Evolutionary conservation across 2,329 filamentous ascomycete genomes (phyloP).

Genomic region (Xylaria sp.): DNA sequence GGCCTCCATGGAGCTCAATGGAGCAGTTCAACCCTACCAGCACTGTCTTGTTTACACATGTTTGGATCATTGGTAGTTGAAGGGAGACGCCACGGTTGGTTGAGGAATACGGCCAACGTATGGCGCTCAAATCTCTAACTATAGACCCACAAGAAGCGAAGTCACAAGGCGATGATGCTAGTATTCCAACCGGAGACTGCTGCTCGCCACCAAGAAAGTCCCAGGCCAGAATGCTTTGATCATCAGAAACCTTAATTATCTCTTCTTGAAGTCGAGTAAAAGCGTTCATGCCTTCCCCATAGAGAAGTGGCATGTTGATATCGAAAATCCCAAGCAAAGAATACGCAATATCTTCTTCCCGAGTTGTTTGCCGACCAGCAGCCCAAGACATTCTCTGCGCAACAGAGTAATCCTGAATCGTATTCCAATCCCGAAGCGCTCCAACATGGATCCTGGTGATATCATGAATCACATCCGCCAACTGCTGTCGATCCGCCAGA

Average conservation of each 20-base stretch:
- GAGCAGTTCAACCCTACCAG: neutral
- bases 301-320: conserved; percentile 58
- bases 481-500: conserved; percentile 28
- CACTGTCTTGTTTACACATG: neutral
- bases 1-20: neutral
- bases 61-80: neutral
- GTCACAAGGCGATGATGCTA: conserved; percentile 33
- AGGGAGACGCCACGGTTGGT: neutral
- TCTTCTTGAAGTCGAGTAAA: conserved; percentile 52
- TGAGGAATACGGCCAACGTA: neutral
- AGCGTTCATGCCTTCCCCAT: conserved; percentile 53
- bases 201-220: neutral
- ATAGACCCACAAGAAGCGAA: conserved; percentile 43
- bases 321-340: conserved; percentile 58
- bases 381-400: conserved; percentile 57
- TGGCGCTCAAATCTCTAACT: neutral
- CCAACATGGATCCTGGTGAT: conserved; percentile 41
- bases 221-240: conserved; percentile 50
- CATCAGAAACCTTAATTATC: conserved; percentile 49
- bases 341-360: conserved; percentile 57
- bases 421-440: conserved; percentile 35
- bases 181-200: neutral
- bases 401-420: conserved; percentile 42
- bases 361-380: conserved; percentile 49
- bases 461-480: conserved; percentile 31